Conservation (phyloP, 2,329 filamentous ascomycete species). For the Neofusicoccum laricinum region DNA sequence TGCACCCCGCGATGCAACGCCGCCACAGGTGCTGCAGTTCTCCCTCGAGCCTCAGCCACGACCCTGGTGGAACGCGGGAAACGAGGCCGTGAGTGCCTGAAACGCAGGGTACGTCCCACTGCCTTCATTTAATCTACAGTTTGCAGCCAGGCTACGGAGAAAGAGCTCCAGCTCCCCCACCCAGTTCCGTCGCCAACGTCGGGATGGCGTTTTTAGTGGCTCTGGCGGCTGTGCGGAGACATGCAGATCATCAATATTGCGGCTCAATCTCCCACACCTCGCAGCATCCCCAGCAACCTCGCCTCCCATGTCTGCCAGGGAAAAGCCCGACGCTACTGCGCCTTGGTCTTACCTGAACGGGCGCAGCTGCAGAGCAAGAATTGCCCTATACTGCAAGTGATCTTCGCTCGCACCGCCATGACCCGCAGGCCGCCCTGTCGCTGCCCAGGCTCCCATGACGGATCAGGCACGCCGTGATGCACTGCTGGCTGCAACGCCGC, state of each 20-base stretch:
- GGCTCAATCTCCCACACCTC: constrained; percentile 1
- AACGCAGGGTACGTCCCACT: not conserved
- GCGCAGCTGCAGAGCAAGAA: not conserved
- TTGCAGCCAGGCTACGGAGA: not conserved
- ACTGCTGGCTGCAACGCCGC: not conserved
- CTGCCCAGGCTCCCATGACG: not conserved
- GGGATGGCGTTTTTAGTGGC: not conserved
- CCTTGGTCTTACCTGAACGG: not conserved
- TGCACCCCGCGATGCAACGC: constrained; percentile 5
- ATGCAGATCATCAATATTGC: constrained; percentile 13
- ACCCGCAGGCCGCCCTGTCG: not conserved
- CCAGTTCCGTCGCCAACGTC: not conserved
- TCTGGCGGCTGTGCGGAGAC: not conserved
- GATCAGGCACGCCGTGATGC: not conserved
- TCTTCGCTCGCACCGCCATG: not conserved
- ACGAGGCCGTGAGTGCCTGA: not conserved
- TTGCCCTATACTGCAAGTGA: not conserved
- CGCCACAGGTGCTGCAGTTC: not conserved
- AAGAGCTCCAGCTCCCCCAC: not conserved
- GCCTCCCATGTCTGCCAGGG: not conserved
- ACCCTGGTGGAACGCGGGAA: not conserved
- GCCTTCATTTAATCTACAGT: not conserved
- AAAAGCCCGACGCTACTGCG: constrained; percentile 7
- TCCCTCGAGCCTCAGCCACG: not conserved
- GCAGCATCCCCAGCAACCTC: not conserved